Evolutionary conservation across 108 stramenopile genomes (phyloP).

Genomic region (Craspedostauros australis): DNA sequence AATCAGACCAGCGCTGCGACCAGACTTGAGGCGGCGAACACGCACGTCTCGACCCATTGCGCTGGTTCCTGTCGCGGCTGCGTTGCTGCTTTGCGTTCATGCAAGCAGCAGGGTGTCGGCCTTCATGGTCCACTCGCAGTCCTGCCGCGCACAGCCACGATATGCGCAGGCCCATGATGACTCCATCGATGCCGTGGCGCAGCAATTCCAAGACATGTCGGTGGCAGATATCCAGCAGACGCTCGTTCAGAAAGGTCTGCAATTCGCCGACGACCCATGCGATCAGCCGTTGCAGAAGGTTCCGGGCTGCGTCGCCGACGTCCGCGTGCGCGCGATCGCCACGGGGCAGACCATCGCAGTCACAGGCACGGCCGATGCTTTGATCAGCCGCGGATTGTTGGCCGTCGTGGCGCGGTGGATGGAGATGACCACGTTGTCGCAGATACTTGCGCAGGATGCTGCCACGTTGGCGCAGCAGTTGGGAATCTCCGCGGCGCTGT

Average conservation of each 20-base stretch:
- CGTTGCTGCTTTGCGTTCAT: no score
- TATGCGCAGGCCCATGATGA: no score
- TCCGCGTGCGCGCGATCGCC: slow-evolving; percentile 35
- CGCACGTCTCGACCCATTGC: no score
- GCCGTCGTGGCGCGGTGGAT: slow-evolving; percentile 29
- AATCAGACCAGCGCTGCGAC: no score
- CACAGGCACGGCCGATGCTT: slow-evolving; percentile 61
- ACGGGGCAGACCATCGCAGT: slow-evolving; percentile 2
- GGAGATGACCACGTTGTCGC: slow-evolving; percentile 16
- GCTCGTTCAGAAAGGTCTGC: slow-evolving; percentile 17
- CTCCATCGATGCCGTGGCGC: background rate
- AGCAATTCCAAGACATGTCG: background rate
- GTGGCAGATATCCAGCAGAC: slow-evolving; percentile 8
- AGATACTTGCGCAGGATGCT: slow-evolving; percentile 49
- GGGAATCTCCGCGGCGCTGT: slow-evolving; percentile 46
- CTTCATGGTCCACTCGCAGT: no score
- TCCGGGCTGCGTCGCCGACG: slow-evolving; percentile 74
- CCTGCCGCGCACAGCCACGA: no score
- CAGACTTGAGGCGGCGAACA: no score
- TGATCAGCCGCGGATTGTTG: slow-evolving; percentile 68
- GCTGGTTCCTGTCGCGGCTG: no score
- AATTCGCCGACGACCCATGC: background rate
- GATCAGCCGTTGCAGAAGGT: slow-evolving; percentile 26
- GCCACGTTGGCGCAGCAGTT: slow-evolving; percentile 38
- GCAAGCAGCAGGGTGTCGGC: no score